Base-by-base conservation (phyloP, 2,329 filamentous ascomycete species). In the Fusarium duplospermum region DNA sequence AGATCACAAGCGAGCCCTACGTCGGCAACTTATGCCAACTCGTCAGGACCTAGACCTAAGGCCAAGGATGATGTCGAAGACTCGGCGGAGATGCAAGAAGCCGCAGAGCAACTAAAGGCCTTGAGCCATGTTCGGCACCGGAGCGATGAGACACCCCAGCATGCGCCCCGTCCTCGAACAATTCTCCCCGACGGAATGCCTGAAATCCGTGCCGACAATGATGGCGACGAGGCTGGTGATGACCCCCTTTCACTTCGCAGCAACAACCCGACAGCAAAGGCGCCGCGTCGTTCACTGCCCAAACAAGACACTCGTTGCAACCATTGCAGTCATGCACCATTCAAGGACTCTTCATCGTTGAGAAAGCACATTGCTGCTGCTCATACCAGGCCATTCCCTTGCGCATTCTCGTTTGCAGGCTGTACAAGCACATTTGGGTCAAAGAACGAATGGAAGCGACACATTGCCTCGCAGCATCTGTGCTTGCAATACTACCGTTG, bases 371-470 rank as follows among this genome's bases (percentile, higher is more conserved):
- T 93, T 58, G 90, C 91, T 7, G 90, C 91, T 2, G 90, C 90
- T 3, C 92, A 93, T 71, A 93, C 91, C 0, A 88, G 91, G 22
- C 91, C 92, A 0, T 98, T 98, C 77, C 91, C 92, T 0, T 99
- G 96, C 80, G 93, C 94, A 4, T 96, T 98, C 80, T 91, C 92
- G 1, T 92, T 92, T 77, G 97, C 96, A 45, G 94, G 93, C 20
- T 99, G 96, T 81, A 85, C 84, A 0, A 95, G 94, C 76, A 94
- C 91, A 0, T 98, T 98, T 81, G 92, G 92, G 2, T 96, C 94
- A 18, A 98, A 98, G 84, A 98, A 98, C 79, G 96, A 98, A 82
- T 99, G 96, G 96, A 98, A 98, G 83, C 90, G 96, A 4, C 96
- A 99, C 80, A 94, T 98, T 80, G 89, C 91, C 18, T 97, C 94